Evolutionary conservation across 768 basidiomycete species (phyloP), one percentile per base, ranked within the genome.

Genomic region (Pleurotus cornucopiae): DNA sequence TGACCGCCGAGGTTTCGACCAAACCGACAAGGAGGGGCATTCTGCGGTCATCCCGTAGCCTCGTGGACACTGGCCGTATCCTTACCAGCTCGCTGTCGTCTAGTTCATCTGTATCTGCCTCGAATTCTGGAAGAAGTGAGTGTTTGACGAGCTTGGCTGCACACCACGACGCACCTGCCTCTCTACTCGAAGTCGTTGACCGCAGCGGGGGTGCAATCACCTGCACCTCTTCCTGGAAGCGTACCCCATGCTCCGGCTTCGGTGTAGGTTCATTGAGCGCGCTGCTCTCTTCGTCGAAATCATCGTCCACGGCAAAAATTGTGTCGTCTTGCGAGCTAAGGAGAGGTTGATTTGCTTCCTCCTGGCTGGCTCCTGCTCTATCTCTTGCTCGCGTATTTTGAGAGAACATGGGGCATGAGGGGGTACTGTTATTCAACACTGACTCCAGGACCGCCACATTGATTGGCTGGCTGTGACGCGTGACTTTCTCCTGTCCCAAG

Each of bases 11-110:
- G 1, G 85, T 75, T 48, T 91, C 89, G 57, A 89, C 75, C 1
- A 94, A 75, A 18, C 92, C 92, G 2, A 88, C 82, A 20, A 94
- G 79, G n/a, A 93, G 76, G 0, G 91, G 92, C 77, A 85, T 84
- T 4, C 79, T 68, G 57, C 84, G 82, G 54, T 84, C 82, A 44
- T 60, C 66, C 56, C 74, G 70, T 16, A 72, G 71, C 51, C 70
- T 70, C 37, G 75, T 67, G 49, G 53, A 69, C 40, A 71, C 64
- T 40, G 72, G 38, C 38, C 40, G 71, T 23, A 38, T 60, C 54
- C 58, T 43, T 46, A 71, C 65, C 5, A 70, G 54, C 43, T 71
- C 60, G 7, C 62, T 58, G 62, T 86, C 86, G 54, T 91, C 90
- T 11, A 94, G 70, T 18, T 91, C 91, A 67, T 94, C 92, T 0